Conservation (phyloP, 2,329 filamentous ascomycete species). For the Rutstroemia sp. region DNA sequence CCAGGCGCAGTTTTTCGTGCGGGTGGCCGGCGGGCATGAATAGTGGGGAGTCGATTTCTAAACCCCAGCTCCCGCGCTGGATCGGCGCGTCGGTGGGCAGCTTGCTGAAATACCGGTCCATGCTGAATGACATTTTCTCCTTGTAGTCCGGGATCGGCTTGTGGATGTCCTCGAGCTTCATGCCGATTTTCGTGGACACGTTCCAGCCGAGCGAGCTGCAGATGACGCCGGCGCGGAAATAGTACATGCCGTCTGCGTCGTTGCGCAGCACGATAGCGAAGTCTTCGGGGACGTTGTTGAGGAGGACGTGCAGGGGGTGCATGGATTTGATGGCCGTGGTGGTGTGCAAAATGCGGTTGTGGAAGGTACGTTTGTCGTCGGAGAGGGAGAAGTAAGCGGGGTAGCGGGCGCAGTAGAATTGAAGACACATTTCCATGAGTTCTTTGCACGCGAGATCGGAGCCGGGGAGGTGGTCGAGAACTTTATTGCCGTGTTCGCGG, state of each 20-base stretch:
- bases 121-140: slow-evolving; percentile 80
- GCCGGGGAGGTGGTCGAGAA: slow-evolving; percentile 64
- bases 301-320: slow-evolving; percentile 60
- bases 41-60: slow-evolving; percentile 68
- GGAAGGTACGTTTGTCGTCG: slow-evolving; percentile 46
- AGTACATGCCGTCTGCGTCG: slow-evolving; percentile 63
- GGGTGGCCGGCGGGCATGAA: slow-evolving; percentile 66
- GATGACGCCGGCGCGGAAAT: slow-evolving; percentile 67
- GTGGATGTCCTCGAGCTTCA: slow-evolving; percentile 66
- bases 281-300: slow-evolving; percentile 78
- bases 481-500: slow-evolving; percentile 50
- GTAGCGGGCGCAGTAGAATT: slow-evolving; percentile 73
- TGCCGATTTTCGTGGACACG: slow-evolving; percentile 64
- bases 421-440: slow-evolving; percentile 77
- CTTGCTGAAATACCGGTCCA: slow-evolving; percentile 79
- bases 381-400: slow-evolving; percentile 64
- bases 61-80: slow-evolving; percentile 76
- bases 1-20: slow-evolving; percentile 51
- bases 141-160: slow-evolving; percentile 72
- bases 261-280: slow-evolving; percentile 72
- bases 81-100: slow-evolving; percentile 69
- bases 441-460: slow-evolving; percentile 77
- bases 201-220: slow-evolving; percentile 81
- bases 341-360: slow-evolving; percentile 61
- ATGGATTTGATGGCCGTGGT: slow-evolving; percentile 52